Evolutionary conservation across 2,329 filamentous ascomycete species (phyloP).

Genomic region (Paraphoma sp.): DNA sequence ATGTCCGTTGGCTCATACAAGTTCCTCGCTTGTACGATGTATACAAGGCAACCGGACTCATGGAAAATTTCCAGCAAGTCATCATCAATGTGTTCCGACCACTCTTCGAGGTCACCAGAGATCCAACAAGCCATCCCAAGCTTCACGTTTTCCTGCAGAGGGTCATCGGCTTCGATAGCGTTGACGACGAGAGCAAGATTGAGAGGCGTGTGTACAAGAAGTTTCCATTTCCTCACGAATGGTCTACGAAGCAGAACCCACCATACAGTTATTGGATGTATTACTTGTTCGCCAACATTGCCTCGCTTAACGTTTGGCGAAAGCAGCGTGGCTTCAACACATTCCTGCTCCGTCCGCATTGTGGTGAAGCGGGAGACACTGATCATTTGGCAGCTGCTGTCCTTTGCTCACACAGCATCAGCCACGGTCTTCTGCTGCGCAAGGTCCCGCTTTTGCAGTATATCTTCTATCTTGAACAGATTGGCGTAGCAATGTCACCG

Average conservation of each 20-base stretch:
- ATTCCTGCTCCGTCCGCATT: slow-evolving; percentile 90
- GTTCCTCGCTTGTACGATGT: slow-evolving; percentile 94
- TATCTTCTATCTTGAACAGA: slow-evolving; percentile 96
- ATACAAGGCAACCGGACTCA: slow-evolving; percentile 86
- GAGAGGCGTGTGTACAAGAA: slow-evolving; percentile 95
- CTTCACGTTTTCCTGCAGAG: slow-evolving; percentile 93
- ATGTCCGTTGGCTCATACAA: slow-evolving; percentile 96
- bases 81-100: slow-evolving; percentile 92
- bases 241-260: slow-evolving; percentile 93
- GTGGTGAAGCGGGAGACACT: slow-evolving; percentile 94
- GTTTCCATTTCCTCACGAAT: slow-evolving; percentile 87
- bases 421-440: slow-evolving; percentile 87
- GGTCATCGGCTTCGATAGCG: slow-evolving; percentile 95
- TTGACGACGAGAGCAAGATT: slow-evolving; percentile 97
- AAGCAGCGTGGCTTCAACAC: slow-evolving; percentile 95
- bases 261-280: slow-evolving; percentile 99
- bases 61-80: slow-evolving; percentile 89
- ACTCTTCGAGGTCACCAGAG: slow-evolving; percentile 89
- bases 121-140: slow-evolving; percentile 87
- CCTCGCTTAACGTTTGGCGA: slow-evolving; percentile 89
- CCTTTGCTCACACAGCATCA: slow-evolving; percentile 95
- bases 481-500: slow-evolving; percentile 99
- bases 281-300: slow-evolving; percentile 92
- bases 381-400: slow-evolving; percentile 93
- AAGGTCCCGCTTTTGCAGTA: slow-evolving; percentile 97